Base-by-base conservation (phyloP, 495 filamentous ascomycete species). In the Hypoxylon subgilvum region DNA sequence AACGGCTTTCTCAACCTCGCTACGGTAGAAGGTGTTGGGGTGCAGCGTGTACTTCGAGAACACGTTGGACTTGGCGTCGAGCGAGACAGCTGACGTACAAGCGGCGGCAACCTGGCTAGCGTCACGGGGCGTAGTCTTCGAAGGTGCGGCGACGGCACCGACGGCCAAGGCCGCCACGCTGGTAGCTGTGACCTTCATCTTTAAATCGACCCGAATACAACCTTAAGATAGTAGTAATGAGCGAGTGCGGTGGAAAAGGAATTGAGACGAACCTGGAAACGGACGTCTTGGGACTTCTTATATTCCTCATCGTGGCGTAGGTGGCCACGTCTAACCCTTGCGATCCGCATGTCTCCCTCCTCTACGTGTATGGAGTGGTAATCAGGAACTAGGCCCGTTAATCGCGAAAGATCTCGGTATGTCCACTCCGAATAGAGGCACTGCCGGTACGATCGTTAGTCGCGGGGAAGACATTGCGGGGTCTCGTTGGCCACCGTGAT, bases 1-100 rank as follows among this genome's bases (percentile, higher is more conserved):
- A 46, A 78, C 76, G 61, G 80, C 79, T 13, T 73, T 75, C 46
- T 72, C 60, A 54, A 88, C 73, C 71, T 86, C 80, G 18, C 57
- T 47, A 39, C 79, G 75, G 74, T 81, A 86, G 74, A 78, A 81
- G 47, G 64, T 72, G 79, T 85, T 85, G 69, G 82, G 69, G 69
- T 82, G 79, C 38, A 83, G 75, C 48, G 66, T 80, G 71, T 82
- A 79, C 44, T 73, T 72, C 54, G 69, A 61, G 68, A 76, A 85
- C 30, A 81, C 74, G 72, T 86, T 86, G 70, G 77, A 74, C 57
- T 59, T 74, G 60, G 77, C 68, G 44, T 80, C 74, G 60, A 84
- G 72, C 35, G 66, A 78, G 63, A 84, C 81, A 32, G 80, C 72
- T 22, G 75, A 76, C 5, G 72, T 36, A 69, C 80, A 82, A 45